Conservation (phyloP, 176 grass and related monocot genomes). For the Aegilops bicornis region DNA sequence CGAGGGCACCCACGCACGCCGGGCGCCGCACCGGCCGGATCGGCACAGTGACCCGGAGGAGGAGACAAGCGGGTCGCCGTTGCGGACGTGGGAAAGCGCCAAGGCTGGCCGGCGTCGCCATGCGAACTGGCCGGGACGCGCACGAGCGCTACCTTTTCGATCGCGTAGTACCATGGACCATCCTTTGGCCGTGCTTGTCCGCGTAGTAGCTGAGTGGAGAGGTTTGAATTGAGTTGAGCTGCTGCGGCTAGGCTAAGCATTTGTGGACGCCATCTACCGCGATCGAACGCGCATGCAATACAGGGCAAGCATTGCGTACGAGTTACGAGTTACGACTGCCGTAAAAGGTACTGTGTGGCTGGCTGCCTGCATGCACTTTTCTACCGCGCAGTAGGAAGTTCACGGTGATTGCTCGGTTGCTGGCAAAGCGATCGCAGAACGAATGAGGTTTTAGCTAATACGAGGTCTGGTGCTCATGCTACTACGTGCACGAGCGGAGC, state of each 20-base stretch:
- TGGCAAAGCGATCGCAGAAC: not conserved
- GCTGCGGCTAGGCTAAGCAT: not conserved
- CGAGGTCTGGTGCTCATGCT: not conserved
- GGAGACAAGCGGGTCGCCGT: not conserved
- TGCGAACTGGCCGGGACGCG: not conserved
- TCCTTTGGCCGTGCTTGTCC: not conserved
- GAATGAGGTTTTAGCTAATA: not conserved
- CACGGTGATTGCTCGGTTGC: no score
- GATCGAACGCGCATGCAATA: not conserved
- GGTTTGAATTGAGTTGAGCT: not conserved
- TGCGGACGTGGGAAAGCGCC: not conserved
- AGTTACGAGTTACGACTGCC: not conserved
- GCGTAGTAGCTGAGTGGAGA: not conserved
- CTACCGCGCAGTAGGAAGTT: not conserved
- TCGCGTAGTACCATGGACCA: no score
- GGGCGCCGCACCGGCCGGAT: not conserved
- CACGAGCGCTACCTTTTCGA: not conserved
- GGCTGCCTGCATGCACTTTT: not conserved
- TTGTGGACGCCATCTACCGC: not conserved
- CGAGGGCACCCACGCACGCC: not conserved
- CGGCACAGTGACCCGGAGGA: not conserved
- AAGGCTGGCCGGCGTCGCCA: not conserved
- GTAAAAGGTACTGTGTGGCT: not conserved
- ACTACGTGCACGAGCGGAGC: not conserved
- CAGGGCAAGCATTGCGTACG: not conserved